Conservation (phyloP, 805 yeast genomes). For the Lipomyces lipofer region DNA sequence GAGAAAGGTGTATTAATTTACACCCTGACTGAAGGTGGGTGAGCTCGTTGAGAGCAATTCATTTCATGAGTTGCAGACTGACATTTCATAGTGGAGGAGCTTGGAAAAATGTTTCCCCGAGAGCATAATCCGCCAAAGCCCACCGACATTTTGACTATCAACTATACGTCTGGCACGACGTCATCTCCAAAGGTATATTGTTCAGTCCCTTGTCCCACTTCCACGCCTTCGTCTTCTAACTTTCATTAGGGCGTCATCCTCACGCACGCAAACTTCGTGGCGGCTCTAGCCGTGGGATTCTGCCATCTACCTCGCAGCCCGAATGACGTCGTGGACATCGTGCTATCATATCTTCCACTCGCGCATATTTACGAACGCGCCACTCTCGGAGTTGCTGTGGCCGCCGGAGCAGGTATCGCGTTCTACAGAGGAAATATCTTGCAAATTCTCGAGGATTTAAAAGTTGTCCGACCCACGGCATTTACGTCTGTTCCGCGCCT, state of each 20-base stretch:
- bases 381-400: slow-evolving; percentile 46
- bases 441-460: slow-evolving; percentile 59
- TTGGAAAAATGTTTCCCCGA: slow-evolving; percentile 51
- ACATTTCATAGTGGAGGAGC: slow-evolving; percentile 41
- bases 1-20: slow-evolving; percentile 42
- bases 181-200: slow-evolving; percentile 57
- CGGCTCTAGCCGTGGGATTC: slow-evolving; percentile 47
- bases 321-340: slow-evolving; percentile 38
- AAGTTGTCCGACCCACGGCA: slow-evolving; percentile 53
- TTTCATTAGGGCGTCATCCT: slow-evolving; percentile 54
- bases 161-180: slow-evolving; percentile 76
- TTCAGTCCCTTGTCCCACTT: neutral
- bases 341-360: slow-evolving; percentile 51
- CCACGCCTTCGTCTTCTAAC: neutral
- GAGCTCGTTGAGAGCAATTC: no score
- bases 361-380: slow-evolving; percentile 61
- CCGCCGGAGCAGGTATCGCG: slow-evolving; percentile 53
- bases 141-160: slow-evolving; percentile 57
- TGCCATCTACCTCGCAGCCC: slow-evolving; percentile 22
- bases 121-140: slow-evolving; percentile 52
- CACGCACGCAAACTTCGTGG: slow-evolving; percentile 53
- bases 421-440: slow-evolving; percentile 55
- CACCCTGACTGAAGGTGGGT: slow-evolving; percentile 19
- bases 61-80: no score
- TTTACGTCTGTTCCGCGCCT: slow-evolving; percentile 66